Base-by-base conservation (phyloP, 306 rosid species). In the Bauhinia variegata region DNA sequence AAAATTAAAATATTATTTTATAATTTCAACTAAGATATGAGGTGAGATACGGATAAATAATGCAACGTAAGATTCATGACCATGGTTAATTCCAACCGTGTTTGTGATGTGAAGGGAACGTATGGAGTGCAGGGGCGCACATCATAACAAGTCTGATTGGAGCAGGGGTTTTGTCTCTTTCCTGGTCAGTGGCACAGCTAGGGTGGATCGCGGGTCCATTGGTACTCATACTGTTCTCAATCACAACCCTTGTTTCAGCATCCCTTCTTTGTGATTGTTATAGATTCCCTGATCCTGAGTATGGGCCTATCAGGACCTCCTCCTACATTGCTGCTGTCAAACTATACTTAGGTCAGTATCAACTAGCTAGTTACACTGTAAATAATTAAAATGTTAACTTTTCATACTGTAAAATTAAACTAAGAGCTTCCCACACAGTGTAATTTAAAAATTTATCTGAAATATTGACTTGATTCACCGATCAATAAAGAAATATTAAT, bases 121-220 rank as follows among this genome's bases (percentile, higher is more conserved):
- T 66, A 9, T 76, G 83, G 88, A 82, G 81, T 4, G 89, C 87
- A 1, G 11, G 70, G 7, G 87, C 95, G 18, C 92, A 89, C 57
- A 79, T 91, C 16, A 80, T 91, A 72, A 87, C 92, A 1, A 96
- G 84, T 1, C 95, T 91, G 42, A 80, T 91, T 73, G 97, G 96
- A 13, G 86, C 97, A 54, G 97, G 95, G 18, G 95, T 91, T 30
- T 56, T 89, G 10, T 89, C 97, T 15, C 70, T 89, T 33, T 81
- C 97, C 11, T 91, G 97, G 97, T 67, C 84, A 1, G 65, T 83
- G 50, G 89, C 97, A 32, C 95, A 89, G 64, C 63, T 91, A 0
- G 97, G 97, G 11, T 91, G 96, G 97, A 52, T 83, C 50, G 91
- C 57, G 0, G 97, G 88, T 9, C 91, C 96, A 7, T 1, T 87